Conservation (phyloP, 2,329 filamentous ascomycete species). For the Paecilomyces niveus region DNA sequence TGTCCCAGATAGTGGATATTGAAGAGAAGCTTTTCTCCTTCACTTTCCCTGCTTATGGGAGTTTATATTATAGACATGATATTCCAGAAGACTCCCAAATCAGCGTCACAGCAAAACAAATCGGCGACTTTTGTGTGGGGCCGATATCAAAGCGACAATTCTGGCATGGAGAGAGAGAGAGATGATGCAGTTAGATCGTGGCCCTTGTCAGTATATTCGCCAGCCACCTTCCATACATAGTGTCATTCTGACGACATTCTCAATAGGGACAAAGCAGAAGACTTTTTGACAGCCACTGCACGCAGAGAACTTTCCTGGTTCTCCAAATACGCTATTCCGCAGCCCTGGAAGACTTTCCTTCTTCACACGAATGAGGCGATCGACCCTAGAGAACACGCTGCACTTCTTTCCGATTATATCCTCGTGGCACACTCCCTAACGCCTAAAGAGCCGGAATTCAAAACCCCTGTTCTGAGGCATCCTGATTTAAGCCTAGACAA, state of each 20-base stretch:
- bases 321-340: slow-evolving; percentile 15
- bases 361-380: slow-evolving; percentile 17
- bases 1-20: slow-evolving; percentile 18
- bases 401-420: slow-evolving; percentile 17
- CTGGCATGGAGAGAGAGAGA: slow-evolving; percentile 19
- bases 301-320: slow-evolving; percentile 17
- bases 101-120: slow-evolving; percentile 1
- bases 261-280: slow-evolving; percentile 1
- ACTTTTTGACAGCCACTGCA: slow-evolving; percentile 18
- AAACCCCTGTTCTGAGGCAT: slow-evolving; percentile 16
- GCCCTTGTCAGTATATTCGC: slow-evolving; percentile 14
- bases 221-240: slow-evolving; percentile 3
- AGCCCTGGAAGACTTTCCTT: slow-evolving; percentile 19
- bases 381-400: slow-evolving; percentile 14
- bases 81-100: slow-evolving; percentile 10
- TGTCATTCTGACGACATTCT: too few species aligned
- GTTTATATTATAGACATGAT: slow-evolving; percentile 19
- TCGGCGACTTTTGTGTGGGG: slow-evolving; percentile 19
- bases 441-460: slow-evolving; percentile 6
- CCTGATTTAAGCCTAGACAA: slow-evolving; percentile 20
- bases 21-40: slow-evolving; percentile 20
- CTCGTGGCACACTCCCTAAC: slow-evolving; percentile 13
- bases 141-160: slow-evolving; percentile 21
- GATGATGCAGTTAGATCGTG: slow-evolving; percentile 16
- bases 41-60: slow-evolving; percentile 20